Evolutionary conservation across 2,329 filamentous ascomycete species (phyloP), one percentile per base, ranked within the genome.

Genomic region (Hypoxylon sp.): DNA sequence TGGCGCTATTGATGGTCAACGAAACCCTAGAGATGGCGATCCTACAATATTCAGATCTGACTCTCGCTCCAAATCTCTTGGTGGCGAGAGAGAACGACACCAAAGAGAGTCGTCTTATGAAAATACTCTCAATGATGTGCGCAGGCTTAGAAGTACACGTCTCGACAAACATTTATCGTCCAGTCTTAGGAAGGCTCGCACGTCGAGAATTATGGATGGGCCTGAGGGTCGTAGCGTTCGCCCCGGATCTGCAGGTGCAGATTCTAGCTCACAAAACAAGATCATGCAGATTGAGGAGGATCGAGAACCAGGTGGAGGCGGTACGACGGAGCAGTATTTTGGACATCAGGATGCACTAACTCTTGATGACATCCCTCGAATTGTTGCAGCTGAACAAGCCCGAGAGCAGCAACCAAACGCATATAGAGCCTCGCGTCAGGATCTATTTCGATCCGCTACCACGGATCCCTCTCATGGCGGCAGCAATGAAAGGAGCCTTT

Each of bases 151-250:
- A 72, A 98, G 96, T 68, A 98, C 95, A 22, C 91, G 96, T 31
- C 91, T 98, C 77, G 95, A 99, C 77, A 95, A 97, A 77, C 94
- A 97, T 75, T 83, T 99, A 47, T 98, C 95, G 37, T 97, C 94
- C 22, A 98, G 94, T 55, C 94, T 95, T 79, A 92, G 93, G 78
- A 96, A 94, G 75, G 93, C 95, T 53, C 88, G 96, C 72, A 94
- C 93, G 26, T 98, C 96, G 8, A 89, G 94, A 60, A 94, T 99
- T 65, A 94, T 99, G 79, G 94, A 98, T 78, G 94, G 93, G 0
- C 92, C 94, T 1, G 90, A 94, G 74, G 91, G 90, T 39, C 83
- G 85, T 56, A 86, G 83, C 73, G 87, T 87, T 14, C 88, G 91
- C 58, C 92, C 93, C 50, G 92, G 91, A 19, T 94, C 92, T 55